Percentiles rank a stretch among this genome's conserved stretches.
Conservation (phyloP, 2,329 filamentous ascomycete genomes). For the Pseudogymnoascus verrucosus region DNA sequence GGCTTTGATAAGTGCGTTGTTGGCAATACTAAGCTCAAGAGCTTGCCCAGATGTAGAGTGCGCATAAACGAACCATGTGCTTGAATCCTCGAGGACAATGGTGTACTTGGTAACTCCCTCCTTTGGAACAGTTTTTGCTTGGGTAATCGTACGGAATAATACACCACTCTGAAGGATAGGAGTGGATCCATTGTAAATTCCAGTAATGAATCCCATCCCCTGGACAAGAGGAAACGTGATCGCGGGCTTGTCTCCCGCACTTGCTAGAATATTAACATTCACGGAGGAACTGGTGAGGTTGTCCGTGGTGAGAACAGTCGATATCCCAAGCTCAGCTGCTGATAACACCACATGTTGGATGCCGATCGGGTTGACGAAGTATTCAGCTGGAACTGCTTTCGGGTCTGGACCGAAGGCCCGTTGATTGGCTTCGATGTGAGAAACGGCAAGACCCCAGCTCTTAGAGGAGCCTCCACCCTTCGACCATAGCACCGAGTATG, state of each 20-base stretch:
- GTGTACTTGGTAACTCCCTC: constrained; percentile 68
- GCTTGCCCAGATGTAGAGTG: constrained; percentile 49
- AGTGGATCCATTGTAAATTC: constrained; percentile 58
- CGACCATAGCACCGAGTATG: constrained; percentile 62
- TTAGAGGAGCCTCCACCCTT: constrained; percentile 52
- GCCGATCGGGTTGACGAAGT: constrained; percentile 73
- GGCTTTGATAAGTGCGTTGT: constrained; percentile 58
- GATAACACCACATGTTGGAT: constrained; percentile 77
- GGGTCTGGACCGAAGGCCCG: constrained; percentile 56
- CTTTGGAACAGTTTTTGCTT: constrained; percentile 47
- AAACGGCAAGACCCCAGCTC: constrained; percentile 72
- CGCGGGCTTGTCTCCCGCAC: constrained; percentile 43
- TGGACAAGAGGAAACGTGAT: constrained; percentile 79
- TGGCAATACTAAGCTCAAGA: constrained; percentile 60
- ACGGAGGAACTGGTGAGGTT: constrained; percentile 49
- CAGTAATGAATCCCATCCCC: constrained; percentile 83
- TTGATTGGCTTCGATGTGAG: constrained; percentile 62
- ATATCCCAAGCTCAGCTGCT: constrained; percentile 60
- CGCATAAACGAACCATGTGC: constrained; percentile 74
- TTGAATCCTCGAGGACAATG: constrained; percentile 62
- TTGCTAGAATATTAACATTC: constrained; percentile 58
- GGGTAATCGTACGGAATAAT: constrained; percentile 62
- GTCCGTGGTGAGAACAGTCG: constrained; percentile 49
- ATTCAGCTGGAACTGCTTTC: constrained; percentile 52
- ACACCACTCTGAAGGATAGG: constrained; percentile 69